Base-by-base conservation (phyloP, 768 basidiomycete genomes). In the Lentinula sp. region DNA sequence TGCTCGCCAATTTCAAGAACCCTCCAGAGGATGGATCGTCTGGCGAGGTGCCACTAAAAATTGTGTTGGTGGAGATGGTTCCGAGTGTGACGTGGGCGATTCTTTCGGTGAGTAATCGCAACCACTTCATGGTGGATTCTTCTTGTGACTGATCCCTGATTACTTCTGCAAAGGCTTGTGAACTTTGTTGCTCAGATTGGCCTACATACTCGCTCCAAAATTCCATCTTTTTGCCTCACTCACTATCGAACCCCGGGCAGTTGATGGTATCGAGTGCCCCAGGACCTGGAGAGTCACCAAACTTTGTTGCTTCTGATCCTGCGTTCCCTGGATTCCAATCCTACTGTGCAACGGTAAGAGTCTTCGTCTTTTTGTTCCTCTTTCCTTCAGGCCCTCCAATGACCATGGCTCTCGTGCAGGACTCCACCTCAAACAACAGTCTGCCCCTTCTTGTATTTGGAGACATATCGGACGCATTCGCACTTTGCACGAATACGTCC, bases 161-260 rank as follows among this genome's bases (percentile, higher is more conserved):
- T 18, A 2, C 20, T 20, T 51, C 15, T 51, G 12, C 13, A 8
- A 49, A 79, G 77, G 75, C 76, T 3, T 79, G 79, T 61, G 57
- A 75, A 33, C 72, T 68, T 16, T 78, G 78, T 61, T 78, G 77
- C 68, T 73, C 77, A 5, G 77, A 79, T 59, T 80, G 78, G 78
- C 75, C 76, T 13, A 66, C 68, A 13, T 72, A 76, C 50, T 70
- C 72, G 9, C 60, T 80, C 51, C 66, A 72, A 54, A 77, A 77
- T 62, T 76, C 76, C 15, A 72, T 80, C 48, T 72, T 78, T 63
- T 66, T 72, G 54, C 76, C 77, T 7, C 75, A 72, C 20, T 77
- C 79, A 4, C 65, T 70, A 7, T 71, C 71, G 13, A 72, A 78
- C 42, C 73, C 74, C 7, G 69, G 69, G 5, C 71, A 78, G 60